These are phyloP conservation scores for Adansonia gregorii DNA, from an alignment of 441 rosid genomes.

Conservation along the genomic window DNA sequence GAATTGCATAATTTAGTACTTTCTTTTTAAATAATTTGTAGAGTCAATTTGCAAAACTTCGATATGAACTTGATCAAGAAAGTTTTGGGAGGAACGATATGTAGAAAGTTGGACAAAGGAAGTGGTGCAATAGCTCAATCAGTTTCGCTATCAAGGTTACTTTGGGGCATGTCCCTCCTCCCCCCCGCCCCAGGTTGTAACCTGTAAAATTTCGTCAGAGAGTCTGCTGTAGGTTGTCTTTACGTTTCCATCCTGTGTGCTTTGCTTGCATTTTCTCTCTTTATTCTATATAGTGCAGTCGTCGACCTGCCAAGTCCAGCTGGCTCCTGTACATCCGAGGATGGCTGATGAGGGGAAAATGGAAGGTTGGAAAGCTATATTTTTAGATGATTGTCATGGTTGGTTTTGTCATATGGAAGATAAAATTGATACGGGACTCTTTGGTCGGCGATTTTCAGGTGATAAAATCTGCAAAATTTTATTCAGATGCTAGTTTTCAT, in stretches of 20 bases:
- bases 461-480: conserved; percentile 44
- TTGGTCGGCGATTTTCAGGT: conserved; percentile 45
- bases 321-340: conserved; percentile 36
- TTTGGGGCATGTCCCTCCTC: conserved; percentile 27
- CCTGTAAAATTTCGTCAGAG: conserved; percentile 44
- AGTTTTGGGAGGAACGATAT: conserved; percentile 35
- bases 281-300: conserved; percentile 39
- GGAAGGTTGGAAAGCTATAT: conserved; percentile 28
- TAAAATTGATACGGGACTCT: conserved; percentile 34
- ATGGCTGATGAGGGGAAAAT: conserved; percentile 29
- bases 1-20: not conserved
- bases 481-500: conserved; percentile 45
- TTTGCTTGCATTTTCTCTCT: conserved; percentile 40
- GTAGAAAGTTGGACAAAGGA: conserved; percentile 35
- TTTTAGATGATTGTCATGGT: conserved; percentile 23
- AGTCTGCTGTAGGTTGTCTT: conserved; percentile 40
- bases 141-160: conserved; percentile 20
- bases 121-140: conserved; percentile 41
- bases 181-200: not conserved
- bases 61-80: conserved; percentile 39
- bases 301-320: conserved; percentile 30
- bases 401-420: conserved; percentile 24
- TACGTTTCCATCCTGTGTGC: conserved; percentile 53
- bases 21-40: conserved; percentile 31
- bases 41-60: conserved; percentile 42